Evolutionary conservation across 176 grass and related monocot species (phyloP).

Genomic region (Oryza officinalis): DNA sequence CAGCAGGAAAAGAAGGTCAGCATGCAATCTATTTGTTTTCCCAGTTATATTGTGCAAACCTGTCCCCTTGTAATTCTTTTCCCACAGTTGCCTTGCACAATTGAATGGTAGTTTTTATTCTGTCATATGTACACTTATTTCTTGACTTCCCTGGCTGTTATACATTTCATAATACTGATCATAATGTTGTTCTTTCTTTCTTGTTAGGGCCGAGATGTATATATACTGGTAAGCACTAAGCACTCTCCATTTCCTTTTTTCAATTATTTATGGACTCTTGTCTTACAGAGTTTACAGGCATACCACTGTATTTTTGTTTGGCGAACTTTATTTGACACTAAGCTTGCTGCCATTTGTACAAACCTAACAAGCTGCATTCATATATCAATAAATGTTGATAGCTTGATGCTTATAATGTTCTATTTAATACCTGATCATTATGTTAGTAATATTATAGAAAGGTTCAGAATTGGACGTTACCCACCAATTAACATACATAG

Average conservation of each 20-base stretch:
- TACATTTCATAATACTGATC: conserved; percentile 18
- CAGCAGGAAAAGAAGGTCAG: conserved; percentile 92
- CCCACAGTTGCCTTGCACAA: neutral
- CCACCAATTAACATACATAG: neutral
- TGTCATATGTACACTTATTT: too few relatives aligned
- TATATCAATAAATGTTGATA: neutral
- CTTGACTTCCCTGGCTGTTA: conserved; percentile 1
- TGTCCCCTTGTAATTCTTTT: neutral
- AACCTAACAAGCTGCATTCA: neutral
- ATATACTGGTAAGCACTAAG: conserved; percentile 83
- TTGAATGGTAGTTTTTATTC: neutral
- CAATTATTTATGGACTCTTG: neutral
- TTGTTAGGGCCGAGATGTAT: conserved; percentile 84
- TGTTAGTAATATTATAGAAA: neutral
- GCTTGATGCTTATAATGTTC: neutral
- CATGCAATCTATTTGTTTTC: neutral
- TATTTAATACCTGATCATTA: neutral
- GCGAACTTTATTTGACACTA: neutral
- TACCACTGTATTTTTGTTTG: neutral
- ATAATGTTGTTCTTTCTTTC: neutral
- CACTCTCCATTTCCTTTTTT: neutral
- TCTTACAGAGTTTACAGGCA: neutral
- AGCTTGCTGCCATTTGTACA: conserved; percentile 1
- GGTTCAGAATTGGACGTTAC: neutral
- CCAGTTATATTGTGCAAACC: neutral